Percentiles rank a stretch among this genome's conserved stretches.
Conservation (phyloP, 2,329 filamentous ascomycete genomes). For the Cercospora beticola region DNA sequence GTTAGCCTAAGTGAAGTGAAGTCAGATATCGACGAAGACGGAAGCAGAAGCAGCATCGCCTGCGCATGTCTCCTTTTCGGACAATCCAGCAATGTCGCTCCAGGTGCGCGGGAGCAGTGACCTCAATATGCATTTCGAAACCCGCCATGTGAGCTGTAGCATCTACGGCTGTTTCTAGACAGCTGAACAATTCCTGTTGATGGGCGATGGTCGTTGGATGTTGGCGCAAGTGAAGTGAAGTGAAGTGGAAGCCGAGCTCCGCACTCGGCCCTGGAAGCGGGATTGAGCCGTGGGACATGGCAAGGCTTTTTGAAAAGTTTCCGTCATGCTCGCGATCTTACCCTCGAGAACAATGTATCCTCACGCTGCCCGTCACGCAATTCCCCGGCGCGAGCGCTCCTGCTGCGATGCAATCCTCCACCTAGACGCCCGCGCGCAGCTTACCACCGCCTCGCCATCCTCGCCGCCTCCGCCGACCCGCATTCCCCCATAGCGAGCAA, state of each 20-base stretch:
- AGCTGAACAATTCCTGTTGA: background rate
- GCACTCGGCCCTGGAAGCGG: background rate
- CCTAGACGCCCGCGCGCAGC: background rate
- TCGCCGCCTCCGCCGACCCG: background rate
- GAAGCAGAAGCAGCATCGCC: background rate
- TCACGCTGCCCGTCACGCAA: background rate
- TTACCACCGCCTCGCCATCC: background rate
- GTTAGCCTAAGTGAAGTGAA: background rate
- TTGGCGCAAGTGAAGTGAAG: background rate
- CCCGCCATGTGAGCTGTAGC: background rate
- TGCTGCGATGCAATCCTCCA: background rate
- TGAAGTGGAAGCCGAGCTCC: background rate
- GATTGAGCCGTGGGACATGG: background rate
- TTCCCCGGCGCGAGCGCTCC: background rate
- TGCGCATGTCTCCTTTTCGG: background rate
- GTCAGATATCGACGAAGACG: background rate
- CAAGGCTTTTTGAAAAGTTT: constrained; percentile 1
- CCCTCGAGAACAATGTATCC: constrained; percentile 2
- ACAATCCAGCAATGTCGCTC: background rate
- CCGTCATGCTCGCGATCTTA: background rate
- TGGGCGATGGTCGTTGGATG: background rate
- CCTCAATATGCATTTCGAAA: background rate
- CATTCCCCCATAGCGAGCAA: constrained; percentile 1
- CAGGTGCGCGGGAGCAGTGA: background rate
- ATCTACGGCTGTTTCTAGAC: background rate